Base-by-base conservation (phyloP, 129 eudicot species). In the Erigeron canadensis region DNA sequence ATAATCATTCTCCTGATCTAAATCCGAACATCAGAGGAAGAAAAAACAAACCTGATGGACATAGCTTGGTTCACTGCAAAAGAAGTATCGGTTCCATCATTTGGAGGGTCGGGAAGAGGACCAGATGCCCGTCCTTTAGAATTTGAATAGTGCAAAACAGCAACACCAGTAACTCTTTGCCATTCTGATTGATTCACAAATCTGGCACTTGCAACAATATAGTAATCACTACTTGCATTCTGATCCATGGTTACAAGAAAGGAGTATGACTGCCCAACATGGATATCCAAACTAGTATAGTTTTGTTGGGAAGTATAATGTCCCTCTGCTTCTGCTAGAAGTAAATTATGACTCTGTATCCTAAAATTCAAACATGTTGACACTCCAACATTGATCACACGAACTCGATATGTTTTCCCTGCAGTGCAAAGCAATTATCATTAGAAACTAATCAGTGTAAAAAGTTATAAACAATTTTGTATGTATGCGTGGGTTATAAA, bases 191-290 rank as follows among this genome's bases (percentile, higher is more conserved):
- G 79, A 70, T 95, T 95, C 46, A 90, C 97, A 78, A 95, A 90
- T 69, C 99, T 84, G 10, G 99, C 85, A 80, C 99, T 95, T 46
- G 99, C 99, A 18, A 95, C 99, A 73, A 95, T 82, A 69, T 95
- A 95, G 74, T 95, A 95, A 73, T 95, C 99, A 41, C 81, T 86
- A 69, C 88, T 95, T 57, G 96, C 99, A 78, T 95, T 87, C 72
- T 95, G 99, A 79, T 95, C 99, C 99, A 95, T 95, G 53, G 94
- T 90, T n/a, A 95, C 96, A 59, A 95, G 76, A 76, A 95, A 95
- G 5, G 99, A 79, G 67, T 90, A 95, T 17, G 99, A 95, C 58
- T 95, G 99, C 12, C 99, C 99, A 9, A 90, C 99, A 78, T 95
- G 96, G 40, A 95, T 88, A 75, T 95, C 99, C 66, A 95, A 76